phyloP scores from a whole-genome alignment of 78 protist genomes.

The Andalucia godoyi region DNA sequence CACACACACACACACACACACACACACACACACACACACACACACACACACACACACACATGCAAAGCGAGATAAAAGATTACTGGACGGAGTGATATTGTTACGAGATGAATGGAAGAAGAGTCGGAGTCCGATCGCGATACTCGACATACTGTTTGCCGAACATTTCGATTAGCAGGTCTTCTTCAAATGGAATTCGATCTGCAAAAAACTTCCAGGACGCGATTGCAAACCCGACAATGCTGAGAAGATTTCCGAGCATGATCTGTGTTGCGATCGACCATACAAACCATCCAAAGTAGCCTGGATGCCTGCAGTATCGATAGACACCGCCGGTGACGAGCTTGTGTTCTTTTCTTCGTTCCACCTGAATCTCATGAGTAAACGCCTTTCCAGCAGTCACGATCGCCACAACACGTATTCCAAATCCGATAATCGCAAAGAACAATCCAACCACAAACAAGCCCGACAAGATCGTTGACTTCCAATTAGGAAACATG shows the following conservation, averaged over 20 bases:
- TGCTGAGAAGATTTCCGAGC: conserved; percentile 57
- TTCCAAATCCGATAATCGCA: not conserved
- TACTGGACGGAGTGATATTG: no score
- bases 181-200: conserved; percentile 66
- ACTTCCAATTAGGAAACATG: no score
- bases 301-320: conserved; percentile 65
- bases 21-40: no score
- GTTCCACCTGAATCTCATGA: conserved; percentile 30
- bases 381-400: conserved; percentile 59
- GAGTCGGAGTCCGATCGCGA: conserved; percentile 11
- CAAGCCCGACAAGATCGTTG: not conserved
- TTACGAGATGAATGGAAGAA: conserved; percentile 57
- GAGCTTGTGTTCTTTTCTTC: conserved; percentile 13
- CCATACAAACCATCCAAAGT: conserved; percentile 76
- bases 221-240: conserved; percentile 26
- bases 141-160: conserved; percentile 32
- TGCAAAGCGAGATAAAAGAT: no score
- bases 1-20: no score
- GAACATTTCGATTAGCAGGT: conserved; percentile 33
- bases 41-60: no score
- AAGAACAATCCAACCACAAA: not conserved
- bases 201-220: conserved; percentile 51
- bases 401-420: conserved; percentile 51
- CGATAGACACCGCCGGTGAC: conserved; percentile 56
- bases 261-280: conserved; percentile 60